These are phyloP conservation scores for Phytophthora cryptogea DNA, from an alignment of 352 stramenopile species.

Conservation along the genomic window DNA sequence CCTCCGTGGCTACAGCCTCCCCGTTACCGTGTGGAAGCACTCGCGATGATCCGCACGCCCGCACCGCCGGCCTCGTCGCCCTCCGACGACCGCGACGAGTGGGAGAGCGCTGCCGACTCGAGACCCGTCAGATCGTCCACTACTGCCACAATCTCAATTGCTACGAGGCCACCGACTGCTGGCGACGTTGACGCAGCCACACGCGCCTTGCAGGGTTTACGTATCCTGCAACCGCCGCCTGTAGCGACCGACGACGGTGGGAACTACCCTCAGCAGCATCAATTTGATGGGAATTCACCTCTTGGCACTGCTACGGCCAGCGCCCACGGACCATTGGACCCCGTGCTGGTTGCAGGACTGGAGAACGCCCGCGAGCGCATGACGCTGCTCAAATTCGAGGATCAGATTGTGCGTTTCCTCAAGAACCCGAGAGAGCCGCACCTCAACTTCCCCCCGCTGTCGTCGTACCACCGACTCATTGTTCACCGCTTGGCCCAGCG, in stretches of 20 bases:
- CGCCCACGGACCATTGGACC: constrained; percentile 67
- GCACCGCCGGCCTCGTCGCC: constrained; percentile 9
- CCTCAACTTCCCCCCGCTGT: constrained; percentile 81
- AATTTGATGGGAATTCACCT: constrained; percentile 23
- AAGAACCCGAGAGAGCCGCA: constrained; percentile 62
- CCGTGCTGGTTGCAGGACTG: constrained; percentile 74
- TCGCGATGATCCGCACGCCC: constrained; percentile 35
- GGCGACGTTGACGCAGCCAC: constrained; percentile 27
- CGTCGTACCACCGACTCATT: constrained; percentile 89
- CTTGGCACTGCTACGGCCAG: constrained; percentile 68
- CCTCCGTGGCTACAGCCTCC: background rate
- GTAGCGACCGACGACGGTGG: constrained; percentile 47
- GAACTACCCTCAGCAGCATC: constrained; percentile 42
- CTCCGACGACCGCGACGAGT: constrained; percentile 39
- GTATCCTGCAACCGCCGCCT: constrained; percentile 43
- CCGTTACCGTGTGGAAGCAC: constrained; percentile 13
- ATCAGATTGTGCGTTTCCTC: constrained; percentile 87
- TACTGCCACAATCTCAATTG: constrained; percentile 14
- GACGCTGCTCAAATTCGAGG: constrained; percentile 86
- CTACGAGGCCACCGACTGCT: constrained; percentile 8
- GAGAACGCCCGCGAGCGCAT: constrained; percentile 84
- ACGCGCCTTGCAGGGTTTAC: constrained; percentile 41
- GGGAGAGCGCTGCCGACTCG: constrained; percentile 38
- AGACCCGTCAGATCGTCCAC: background rate
- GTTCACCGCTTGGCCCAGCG: constrained; percentile 93